Conservation (phyloP, 2,329 filamentous ascomycete genomes). For the Pseudogymnoascus sp. region DNA sequence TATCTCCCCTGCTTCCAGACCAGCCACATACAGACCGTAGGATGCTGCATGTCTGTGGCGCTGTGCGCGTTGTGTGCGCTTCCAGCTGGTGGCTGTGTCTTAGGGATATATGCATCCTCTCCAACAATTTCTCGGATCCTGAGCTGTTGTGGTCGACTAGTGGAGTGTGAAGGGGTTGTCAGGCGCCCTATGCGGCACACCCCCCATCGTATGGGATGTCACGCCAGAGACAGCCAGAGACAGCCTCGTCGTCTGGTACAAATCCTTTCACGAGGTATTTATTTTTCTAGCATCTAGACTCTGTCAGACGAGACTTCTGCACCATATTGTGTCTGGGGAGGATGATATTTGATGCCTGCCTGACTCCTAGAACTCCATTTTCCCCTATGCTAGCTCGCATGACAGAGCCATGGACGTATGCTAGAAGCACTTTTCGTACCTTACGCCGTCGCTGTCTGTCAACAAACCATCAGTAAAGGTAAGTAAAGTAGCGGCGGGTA, state of each 20-base stretch:
- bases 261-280: background rate
- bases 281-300: background rate
- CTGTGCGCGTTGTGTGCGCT: background rate
- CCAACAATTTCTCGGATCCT: background rate
- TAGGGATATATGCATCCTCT: background rate
- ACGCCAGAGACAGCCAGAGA: background rate
- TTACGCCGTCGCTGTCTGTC: background rate
- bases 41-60: background rate
- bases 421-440: constrained; percentile 1
- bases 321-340: background rate
- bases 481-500: background rate
- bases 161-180: background rate
- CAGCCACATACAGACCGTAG: background rate
- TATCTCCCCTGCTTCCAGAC: background rate
- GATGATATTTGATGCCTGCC: background rate
- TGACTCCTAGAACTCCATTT: background rate
- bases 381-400: background rate
- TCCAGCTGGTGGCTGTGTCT: constrained; percentile 3
- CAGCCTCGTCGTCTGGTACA: constrained; percentile 7
- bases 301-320: background rate
- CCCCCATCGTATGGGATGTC: background rate
- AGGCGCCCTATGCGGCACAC: background rate
- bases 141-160: background rate
- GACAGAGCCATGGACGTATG: background rate
- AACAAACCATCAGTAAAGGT: background rate